Evolutionary conservation across 345 rosid genomes (phyloP).

Genomic region (Cardiospermum halicacabum): DNA sequence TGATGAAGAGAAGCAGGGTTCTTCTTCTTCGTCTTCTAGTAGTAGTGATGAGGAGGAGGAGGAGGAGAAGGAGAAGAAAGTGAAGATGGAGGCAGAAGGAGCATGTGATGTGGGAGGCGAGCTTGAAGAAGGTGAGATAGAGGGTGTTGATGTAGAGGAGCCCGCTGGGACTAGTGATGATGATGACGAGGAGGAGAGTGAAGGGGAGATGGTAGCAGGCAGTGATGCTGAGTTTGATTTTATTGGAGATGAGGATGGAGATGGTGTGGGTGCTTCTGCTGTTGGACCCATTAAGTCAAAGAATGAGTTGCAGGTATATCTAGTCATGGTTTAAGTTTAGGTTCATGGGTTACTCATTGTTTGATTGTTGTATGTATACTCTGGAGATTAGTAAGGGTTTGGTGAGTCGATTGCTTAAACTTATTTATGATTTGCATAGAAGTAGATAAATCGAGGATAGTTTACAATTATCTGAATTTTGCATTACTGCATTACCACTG

Average conservation of each 20-base stretch:
- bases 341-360: not conserved
- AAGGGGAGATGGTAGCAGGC: constrained; percentile 44
- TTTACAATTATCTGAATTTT: not conserved
- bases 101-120: constrained; percentile 18
- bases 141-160: constrained; percentile 18
- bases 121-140: constrained; percentile 20
- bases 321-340: constrained; percentile 10
- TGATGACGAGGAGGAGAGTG: constrained; percentile 30
- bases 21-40: constrained; percentile 34
- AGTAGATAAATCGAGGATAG: not conserved
- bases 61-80: constrained; percentile 22
- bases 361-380: constrained; percentile 5
- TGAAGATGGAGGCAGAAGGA: constrained; percentile 19
- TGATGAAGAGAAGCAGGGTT: constrained; percentile 38
- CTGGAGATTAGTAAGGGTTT: not conserved
- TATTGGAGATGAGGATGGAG: constrained; percentile 44
- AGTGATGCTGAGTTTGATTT: constrained; percentile 38
- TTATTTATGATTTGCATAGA: not conserved
- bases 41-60: constrained; percentile 22
- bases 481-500: not conserved
- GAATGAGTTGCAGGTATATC: constrained; percentile 74
- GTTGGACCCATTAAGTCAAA: constrained; percentile 70
- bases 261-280: constrained; percentile 24
- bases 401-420: not conserved
- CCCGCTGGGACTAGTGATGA: constrained; percentile 13